These are phyloP conservation scores for Linum trigynum DNA, from an alignment of 345 rosid species.

Conservation along the genomic window DNA sequence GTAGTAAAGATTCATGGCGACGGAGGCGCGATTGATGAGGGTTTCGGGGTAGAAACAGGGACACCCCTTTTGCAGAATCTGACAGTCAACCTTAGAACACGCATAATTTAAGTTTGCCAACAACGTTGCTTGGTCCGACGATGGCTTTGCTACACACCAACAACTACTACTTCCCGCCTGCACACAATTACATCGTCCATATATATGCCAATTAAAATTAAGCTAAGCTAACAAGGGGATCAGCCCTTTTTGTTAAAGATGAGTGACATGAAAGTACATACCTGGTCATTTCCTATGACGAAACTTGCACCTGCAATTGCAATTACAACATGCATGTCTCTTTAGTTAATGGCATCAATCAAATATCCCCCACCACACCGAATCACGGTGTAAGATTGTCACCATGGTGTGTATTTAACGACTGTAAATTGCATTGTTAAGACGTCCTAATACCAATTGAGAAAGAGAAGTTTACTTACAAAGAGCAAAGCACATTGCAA, in stretches of 20 bases:
- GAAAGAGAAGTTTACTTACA: slow-evolving; percentile 12
- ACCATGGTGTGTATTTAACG: no score
- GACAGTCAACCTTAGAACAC: slow-evolving; percentile 53
- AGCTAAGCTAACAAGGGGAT: no score
- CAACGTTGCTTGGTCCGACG: slow-evolving; percentile 44
- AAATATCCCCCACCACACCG: no score
- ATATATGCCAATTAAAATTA: no score
- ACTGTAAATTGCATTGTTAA: no score
- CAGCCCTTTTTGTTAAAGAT: no score
- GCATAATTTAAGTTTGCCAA: slow-evolving; percentile 42
- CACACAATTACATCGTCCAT: not conserved
- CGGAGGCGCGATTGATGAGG: slow-evolving; percentile 49
- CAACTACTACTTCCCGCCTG: slow-evolving; percentile 21
- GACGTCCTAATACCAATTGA: not conserved
- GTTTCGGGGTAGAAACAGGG: slow-evolving; percentile 46
- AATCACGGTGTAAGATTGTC: no score
- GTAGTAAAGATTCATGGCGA: slow-evolving; percentile 71
- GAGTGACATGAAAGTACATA: slow-evolving; percentile 3
- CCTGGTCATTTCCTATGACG: slow-evolving; percentile 37
- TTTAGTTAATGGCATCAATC: no score
- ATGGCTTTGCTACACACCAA: slow-evolving; percentile 75
- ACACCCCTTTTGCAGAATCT: slow-evolving; percentile 34
- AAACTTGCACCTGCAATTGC: slow-evolving; percentile 22
- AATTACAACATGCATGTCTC: no score
- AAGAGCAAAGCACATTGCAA: slow-evolving; percentile 20